Evolutionary conservation across 2,329 filamentous ascomycete genomes (phyloP), one percentile per base, ranked within the genome.

Genomic region (Fusarium denticulatum): DNA sequence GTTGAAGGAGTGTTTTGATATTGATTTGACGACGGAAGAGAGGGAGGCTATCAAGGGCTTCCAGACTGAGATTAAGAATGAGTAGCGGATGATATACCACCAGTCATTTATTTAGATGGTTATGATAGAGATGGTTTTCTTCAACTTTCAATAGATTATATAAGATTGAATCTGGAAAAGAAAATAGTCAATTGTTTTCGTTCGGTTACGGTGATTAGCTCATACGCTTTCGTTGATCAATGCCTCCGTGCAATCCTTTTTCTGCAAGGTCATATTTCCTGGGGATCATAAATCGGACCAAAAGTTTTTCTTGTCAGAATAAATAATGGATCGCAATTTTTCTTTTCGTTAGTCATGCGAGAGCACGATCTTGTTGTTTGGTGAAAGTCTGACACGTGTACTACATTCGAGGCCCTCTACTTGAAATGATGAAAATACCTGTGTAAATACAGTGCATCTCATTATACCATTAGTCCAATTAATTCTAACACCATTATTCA

Each of bases 11-110:
- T 85, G 84, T 76, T 90, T 91, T 80, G 86, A 82, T 18, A 86
- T 91, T 69, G 80, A 81, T 37, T 79, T 91, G 67, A 85, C 82
- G 5, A 81, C 83, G 6, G 84, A 88, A 71, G 89, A 91, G 78
- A 82, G 79, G 37, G 76, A 79, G 32, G 87, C 84, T 7, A 88
- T 91, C 37, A 82, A 77, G 60, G 88, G 88, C 5, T 81, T 85
- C 75, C 75, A 74, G n/a, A 85, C 85, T 6, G 85, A 89, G 79
- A 79, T 89, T 56, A 76, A 67, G 39, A 63, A 36, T 42, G 39
- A 60, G 46, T 74, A 60, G 47, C 30, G 5, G 4, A 26, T 28
- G 43, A 24, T 57, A 69, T 60, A 72, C 67, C 52, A 60, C 20
- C 6, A 8, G 26, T 65, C 30, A 28, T 57, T 60, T 28, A 20